These are phyloP conservation scores for Mariannaea sp. DNA, from an alignment of 2,329 filamentous ascomycete species.

Conservation along the genomic window DNA sequence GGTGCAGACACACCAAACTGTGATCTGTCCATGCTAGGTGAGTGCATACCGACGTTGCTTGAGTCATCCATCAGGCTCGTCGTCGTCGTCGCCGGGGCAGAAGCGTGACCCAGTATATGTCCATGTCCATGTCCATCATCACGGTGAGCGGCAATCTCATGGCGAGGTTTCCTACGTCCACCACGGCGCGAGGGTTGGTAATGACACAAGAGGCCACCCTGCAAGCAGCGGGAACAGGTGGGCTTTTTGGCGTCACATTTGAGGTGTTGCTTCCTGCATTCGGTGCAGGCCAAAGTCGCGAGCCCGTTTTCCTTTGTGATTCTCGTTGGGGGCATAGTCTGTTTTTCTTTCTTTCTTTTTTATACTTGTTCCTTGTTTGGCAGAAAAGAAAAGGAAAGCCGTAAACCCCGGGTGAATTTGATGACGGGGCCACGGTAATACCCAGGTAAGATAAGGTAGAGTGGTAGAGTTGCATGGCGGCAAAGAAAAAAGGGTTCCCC, in stretches of 20 bases:
- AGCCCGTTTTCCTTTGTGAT: slow-evolving; percentile 5
- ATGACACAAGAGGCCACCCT: slow-evolving; percentile 17
- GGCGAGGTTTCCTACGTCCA: slow-evolving; percentile 22
- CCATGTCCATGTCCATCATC: neutral
- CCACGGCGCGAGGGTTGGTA: slow-evolving; percentile 33
- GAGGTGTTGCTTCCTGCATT: slow-evolving; percentile 31
- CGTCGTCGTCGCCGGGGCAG: too few relatives aligned
- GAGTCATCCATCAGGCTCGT: neutral
- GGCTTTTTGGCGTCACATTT: slow-evolving; percentile 33
- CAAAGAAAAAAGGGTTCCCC: too few relatives aligned
- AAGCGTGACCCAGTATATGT: too few relatives aligned
- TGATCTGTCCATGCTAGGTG: neutral
- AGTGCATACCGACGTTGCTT: neutral
- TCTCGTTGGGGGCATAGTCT: neutral
- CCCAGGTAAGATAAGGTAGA: too few relatives aligned
- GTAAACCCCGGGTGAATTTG: too few relatives aligned
- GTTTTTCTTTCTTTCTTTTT: too few relatives aligned
- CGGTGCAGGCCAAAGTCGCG: slow-evolving; percentile 26
- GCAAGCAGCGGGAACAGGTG: slow-evolving; percentile 27
- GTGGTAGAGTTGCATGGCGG: too few relatives aligned
- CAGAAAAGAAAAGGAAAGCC: too few relatives aligned
- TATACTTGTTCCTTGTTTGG: too few relatives aligned
- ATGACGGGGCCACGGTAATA: too few relatives aligned
- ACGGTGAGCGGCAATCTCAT: neutral
- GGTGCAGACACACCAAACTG: neutral